Evolutionary conservation across 192 early-diverging fungal genomes (phyloP).

Genomic region (Rhizophlyctis rosea): DNA sequence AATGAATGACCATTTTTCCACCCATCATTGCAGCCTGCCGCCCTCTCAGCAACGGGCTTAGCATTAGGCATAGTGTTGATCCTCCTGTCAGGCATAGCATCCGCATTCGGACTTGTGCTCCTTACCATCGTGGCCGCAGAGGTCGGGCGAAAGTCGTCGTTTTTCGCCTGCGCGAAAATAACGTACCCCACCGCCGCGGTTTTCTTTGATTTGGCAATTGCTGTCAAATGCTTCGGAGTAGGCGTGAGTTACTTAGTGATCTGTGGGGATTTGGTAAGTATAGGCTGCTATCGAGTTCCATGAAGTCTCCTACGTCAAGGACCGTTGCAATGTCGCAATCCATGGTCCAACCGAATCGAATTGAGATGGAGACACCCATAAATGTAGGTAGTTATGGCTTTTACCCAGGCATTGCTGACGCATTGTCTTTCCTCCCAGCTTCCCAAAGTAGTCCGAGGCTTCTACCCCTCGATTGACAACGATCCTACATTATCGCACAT

Average conservation of each 20-base stretch:
- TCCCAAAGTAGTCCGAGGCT: conserved; percentile 39
- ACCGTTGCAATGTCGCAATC: neutral
- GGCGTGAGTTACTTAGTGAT: conserved; percentile 93
- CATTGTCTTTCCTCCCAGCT: conserved; percentile 9
- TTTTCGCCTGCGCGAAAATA: conserved; percentile 84
- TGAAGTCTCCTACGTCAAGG: no score
- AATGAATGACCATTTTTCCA: neutral
- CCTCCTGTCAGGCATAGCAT: conserved; percentile 66
- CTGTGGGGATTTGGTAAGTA: conserved; percentile 82
- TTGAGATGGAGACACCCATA: neutral
- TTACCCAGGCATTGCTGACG: neutral
- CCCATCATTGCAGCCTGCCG: conserved; percentile 60
- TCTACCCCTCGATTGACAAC: conserved; percentile 26
- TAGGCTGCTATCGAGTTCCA: neutral
- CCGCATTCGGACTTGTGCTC: conserved; percentile 82
- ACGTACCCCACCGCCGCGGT: conserved; percentile 89
- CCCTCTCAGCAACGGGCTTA: conserved; percentile 81
- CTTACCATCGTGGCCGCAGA: conserved; percentile 73
- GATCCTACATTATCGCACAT: no score
- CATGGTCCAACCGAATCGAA: conserved; percentile 3
- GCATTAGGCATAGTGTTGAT: conserved; percentile 79
- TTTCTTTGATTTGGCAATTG: conserved; percentile 93
- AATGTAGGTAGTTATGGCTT: neutral
- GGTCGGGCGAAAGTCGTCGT: conserved; percentile 79
- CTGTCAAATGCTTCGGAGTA: conserved; percentile 98